phyloP scores from a whole-genome alignment of 2,329 filamentous ascomycete species.

The Curvularia eragrostidis region DNA sequence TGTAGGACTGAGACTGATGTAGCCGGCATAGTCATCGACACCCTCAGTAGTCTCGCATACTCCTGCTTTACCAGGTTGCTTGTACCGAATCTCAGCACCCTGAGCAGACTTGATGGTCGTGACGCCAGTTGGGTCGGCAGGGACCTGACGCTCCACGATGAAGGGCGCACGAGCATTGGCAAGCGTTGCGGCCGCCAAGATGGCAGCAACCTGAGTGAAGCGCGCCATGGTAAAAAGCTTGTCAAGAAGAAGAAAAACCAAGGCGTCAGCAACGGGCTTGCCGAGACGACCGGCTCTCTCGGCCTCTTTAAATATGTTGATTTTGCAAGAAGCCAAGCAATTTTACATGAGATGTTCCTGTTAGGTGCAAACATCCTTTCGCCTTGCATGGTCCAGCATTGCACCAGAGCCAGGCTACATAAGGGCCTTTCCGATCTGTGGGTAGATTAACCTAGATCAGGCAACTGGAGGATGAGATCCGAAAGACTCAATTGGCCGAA shows the following conservation, averaged over 20 bases:
- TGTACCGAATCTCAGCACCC: constrained; percentile 45
- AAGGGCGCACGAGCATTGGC: constrained; percentile 33
- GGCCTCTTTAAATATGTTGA: constrained; percentile 16
- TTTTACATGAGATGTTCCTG: not conserved
- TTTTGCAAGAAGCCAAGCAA: constrained; percentile 1
- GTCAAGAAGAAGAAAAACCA: constrained; percentile 12
- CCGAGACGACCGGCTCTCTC: constrained; percentile 1
- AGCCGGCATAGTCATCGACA: constrained; percentile 49
- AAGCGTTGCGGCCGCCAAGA: constrained; percentile 30
- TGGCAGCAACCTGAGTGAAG: constrained; percentile 27
- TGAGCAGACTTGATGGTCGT: constrained; percentile 44
- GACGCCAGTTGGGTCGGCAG: constrained; percentile 40
- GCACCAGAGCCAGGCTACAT: constrained; percentile 4
- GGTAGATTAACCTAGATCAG: constrained; percentile 19
- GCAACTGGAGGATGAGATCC: constrained; percentile 19
- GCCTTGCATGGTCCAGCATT: not conserved
- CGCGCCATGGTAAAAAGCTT: constrained; percentile 34
- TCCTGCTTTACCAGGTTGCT: constrained; percentile 48
- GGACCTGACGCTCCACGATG: constrained; percentile 38
- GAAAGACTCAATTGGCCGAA: constrained; percentile 20
- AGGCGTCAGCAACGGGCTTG: constrained; percentile 9
- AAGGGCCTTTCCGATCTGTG: constrained; percentile 1
- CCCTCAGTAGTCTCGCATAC: constrained; percentile 53
- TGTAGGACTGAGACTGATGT: constrained; percentile 45
- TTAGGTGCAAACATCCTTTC: not conserved